phyloP scores from a whole-genome alignment of 306 rosid species.

The Lathyrus oleraceus region DNA sequence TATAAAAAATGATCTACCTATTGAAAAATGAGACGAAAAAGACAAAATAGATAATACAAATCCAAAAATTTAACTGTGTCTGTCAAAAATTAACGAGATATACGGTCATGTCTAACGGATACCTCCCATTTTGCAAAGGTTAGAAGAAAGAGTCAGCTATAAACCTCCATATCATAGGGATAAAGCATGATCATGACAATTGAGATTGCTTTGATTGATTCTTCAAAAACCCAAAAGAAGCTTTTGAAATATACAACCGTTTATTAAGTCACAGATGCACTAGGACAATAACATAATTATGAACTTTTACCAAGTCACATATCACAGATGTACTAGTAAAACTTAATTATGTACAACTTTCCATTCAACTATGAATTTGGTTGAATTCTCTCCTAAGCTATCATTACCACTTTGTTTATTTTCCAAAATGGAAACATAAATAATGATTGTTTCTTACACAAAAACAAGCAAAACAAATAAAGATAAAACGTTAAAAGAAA shows the following conservation, averaged over 20 bases:
- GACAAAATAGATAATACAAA: too few species aligned
- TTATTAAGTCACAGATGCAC: conserved; percentile 33
- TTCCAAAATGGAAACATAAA: conserved; percentile 43
- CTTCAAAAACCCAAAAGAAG: conserved; percentile 33
- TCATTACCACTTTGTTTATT: conserved; percentile 28
- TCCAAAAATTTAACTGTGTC: too few species aligned
- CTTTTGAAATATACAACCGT: conserved; percentile 37
- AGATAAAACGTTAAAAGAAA: conserved; percentile 30
- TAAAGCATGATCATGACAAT: not conserved
- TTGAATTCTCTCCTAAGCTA: conserved; percentile 41
- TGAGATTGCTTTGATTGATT: conserved; percentile 34
- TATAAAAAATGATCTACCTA: too few species aligned
- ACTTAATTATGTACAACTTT: conserved; percentile 33
- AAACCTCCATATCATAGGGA: not conserved
- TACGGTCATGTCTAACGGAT: too few species aligned
- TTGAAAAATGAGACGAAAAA: too few species aligned
- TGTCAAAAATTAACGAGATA: too few species aligned
- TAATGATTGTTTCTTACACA: conserved; percentile 35
- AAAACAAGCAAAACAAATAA: conserved; percentile 16
- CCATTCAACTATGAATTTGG: conserved; percentile 35
- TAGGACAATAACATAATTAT: conserved; percentile 8
- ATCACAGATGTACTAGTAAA: conserved; percentile 1
- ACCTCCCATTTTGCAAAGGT: too few species aligned
- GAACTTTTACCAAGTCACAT: conserved; percentile 25
- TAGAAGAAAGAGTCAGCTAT: too few species aligned